phyloP scores from a whole-genome alignment of 768 basidiomycete species.

The Rhodocollybia butyracea region DNA sequence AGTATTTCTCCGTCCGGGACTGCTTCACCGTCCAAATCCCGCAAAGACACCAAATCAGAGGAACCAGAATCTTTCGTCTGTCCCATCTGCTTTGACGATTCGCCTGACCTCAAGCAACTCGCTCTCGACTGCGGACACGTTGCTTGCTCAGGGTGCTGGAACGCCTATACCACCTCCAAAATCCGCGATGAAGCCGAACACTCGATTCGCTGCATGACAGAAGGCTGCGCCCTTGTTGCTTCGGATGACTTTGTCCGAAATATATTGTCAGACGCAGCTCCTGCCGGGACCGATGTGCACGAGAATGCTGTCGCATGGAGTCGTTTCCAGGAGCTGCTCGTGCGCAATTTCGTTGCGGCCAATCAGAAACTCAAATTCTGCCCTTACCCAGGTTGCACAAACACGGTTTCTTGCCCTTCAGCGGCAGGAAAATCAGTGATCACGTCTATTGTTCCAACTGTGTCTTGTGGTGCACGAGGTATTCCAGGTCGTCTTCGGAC shows the following conservation, averaged over 20 bases:
- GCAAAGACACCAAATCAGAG: conserved; percentile 25
- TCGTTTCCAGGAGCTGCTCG: conserved; percentile 84
- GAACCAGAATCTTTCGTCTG: conserved; percentile 68
- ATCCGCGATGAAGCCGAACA: conserved; percentile 79
- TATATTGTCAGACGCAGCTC: neutral
- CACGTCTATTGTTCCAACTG: conserved; percentile 81
- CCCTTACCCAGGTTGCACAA: conserved; percentile 91
- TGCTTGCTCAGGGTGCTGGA: conserved; percentile 53
- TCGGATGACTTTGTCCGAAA: conserved; percentile 58
- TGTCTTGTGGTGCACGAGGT: conserved; percentile 71
- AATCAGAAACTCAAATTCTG: conserved; percentile 87
- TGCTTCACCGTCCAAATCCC: conserved; percentile 20
- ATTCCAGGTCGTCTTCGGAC: conserved; percentile 24
- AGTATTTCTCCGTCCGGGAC: neutral
- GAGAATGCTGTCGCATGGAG: conserved; percentile 51
- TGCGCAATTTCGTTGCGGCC: conserved; percentile 87
- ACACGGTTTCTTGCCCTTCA: conserved; percentile 85
- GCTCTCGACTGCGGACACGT: conserved; percentile 79
- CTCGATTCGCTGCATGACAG: conserved; percentile 74
- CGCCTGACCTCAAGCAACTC: conserved; percentile 53
- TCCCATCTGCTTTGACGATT: conserved; percentile 90
- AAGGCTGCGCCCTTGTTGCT: conserved; percentile 62
- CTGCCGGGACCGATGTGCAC: conserved; percentile 15
- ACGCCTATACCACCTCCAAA: conserved; percentile 72
- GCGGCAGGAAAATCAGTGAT: conserved; percentile 74